Evolutionary conservation across 1,284 basidiomycete species (phyloP), one percentile per base, ranked within the genome.

Genomic region (Cutaneotrichosporon cutaneum): DNA sequence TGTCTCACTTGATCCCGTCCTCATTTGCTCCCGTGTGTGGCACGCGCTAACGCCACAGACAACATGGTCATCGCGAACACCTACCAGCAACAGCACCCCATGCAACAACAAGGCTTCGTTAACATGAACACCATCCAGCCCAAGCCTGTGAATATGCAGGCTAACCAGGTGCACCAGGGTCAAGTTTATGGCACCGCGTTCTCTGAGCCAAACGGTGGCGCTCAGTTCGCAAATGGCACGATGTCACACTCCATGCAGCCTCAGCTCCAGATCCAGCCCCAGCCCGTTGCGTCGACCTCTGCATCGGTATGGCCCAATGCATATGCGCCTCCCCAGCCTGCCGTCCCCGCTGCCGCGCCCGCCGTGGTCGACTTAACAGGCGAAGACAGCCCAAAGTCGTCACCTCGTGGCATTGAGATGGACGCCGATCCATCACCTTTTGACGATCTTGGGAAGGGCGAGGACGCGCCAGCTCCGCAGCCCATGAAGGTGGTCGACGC

Each of bases 11-110:
- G 44, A 45, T 45, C 44, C 44, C 44, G 44, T 27, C n/a, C 5
- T 14, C 11, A 35, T 53, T 30, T 53, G 51, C 48, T 51, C 26
- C 48, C 48, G 48, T 51, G 26, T 54, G 35, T 54, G 52, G 52
- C 52, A 54, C 33, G 16, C 18, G 52, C 52, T 54, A 35, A 54
- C 52, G 11, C 7, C 14, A 36, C 21, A 54, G 33, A 36, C 35
- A 36, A 35, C n/a, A 35, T 48, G 47, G 24, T 24, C 14, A 16
- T 13, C 24, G 27, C 13, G 18, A 51, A 51, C 48, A 13, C 26
- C 4, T 50, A 30, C 26, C 48, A 30, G 16, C 48, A 24, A 30
- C 48, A n/a, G 14, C 48, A 6, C 24, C 18, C 8, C 11, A 18
- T 27, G 16, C 24, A n/a, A n/a, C 48, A 26, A 22, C 7, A 48